Evolutionary conservation across 2,329 filamentous ascomycete species (phyloP).

Genomic region (Sclerotiophoma versabilis): DNA sequence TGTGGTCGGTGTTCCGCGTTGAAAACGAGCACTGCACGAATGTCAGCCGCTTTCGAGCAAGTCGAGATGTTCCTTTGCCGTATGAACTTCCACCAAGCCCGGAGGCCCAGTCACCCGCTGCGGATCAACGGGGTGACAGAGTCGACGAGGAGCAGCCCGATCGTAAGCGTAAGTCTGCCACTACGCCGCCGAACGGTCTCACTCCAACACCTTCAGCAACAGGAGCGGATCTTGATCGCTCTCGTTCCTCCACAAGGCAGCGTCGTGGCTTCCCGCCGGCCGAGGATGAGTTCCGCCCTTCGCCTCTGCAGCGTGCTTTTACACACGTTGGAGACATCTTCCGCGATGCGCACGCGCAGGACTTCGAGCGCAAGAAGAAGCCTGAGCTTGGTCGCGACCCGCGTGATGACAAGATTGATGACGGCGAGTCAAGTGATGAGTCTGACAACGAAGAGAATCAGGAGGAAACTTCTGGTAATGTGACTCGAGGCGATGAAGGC

Average conservation of each 20-base stretch:
- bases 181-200: conserved; percentile 7
- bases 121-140: conserved; percentile 12
- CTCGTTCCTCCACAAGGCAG: conserved; percentile 23
- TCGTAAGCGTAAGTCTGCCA: conserved; percentile 10
- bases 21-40: conserved; percentile 93
- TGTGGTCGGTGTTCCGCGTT: conserved; percentile 93
- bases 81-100: conserved; percentile 63
- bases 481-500: conserved; percentile 28
- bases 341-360: conserved; percentile 83
- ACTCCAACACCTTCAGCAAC: conserved; percentile 17
- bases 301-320: conserved; percentile 53
- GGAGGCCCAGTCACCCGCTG: conserved; percentile 8
- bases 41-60: conserved; percentile 87
- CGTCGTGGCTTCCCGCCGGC: conserved; percentile 23
- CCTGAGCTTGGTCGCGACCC: conserved; percentile 52
- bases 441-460: conserved; percentile 35
- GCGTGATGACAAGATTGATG: conserved; percentile 43
- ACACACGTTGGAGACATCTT: conserved; percentile 71
- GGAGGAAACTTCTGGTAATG: conserved; percentile 34
- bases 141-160: conserved; percentile 44
- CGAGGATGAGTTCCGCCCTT: conserved; percentile 30
- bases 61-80: conserved; percentile 83
- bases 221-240: conserved; percentile 26
- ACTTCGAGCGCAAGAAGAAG: conserved; percentile 82
- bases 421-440: conserved; percentile 34